phyloP scores from a whole-genome alignment of 345 rosid genomes.

The Eucalyptus decipiens region DNA sequence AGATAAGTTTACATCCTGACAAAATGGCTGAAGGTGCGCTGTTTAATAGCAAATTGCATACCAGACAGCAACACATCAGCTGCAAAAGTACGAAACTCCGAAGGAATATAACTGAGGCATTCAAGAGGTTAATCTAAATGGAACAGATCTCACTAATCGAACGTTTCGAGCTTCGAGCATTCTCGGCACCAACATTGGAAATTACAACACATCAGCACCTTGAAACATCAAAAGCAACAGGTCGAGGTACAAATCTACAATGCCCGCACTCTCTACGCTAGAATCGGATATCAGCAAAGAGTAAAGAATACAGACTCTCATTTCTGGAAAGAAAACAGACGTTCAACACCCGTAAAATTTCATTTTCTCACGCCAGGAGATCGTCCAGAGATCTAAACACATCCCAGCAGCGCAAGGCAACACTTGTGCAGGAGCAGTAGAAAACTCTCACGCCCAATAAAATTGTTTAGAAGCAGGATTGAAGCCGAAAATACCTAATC shows the following conservation, averaged over 20 bases:
- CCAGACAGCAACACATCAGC: slow-evolving; percentile 67
- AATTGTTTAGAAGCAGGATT: not conserved
- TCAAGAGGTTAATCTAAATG: slow-evolving; percentile 57
- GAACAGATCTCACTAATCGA: slow-evolving; percentile 14
- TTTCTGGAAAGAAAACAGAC: no score
- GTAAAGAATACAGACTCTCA: no score
- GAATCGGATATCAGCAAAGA: no score
- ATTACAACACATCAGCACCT: not conserved
- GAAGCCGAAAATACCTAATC: not conserved
- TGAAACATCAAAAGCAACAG: no score
- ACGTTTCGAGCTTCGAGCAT: not conserved
- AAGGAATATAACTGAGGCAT: slow-evolving; percentile 60
- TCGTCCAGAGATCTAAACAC: not conserved
- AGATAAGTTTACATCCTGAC: slow-evolving; percentile 30
- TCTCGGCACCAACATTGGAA: not conserved
- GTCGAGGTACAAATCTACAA: no score
- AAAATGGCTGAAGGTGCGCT: slow-evolving; percentile 49
- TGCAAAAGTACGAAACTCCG: slow-evolving; percentile 62
- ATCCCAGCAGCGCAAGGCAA: not conserved
- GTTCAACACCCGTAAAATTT: not conserved
- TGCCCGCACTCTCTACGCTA: no score
- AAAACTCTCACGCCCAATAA: no score
- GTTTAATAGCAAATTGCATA: slow-evolving; percentile 34
- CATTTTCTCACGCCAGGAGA: not conserved
- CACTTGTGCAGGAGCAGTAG: no score